phyloP scores from a whole-genome alignment of 176 grass and related monocot genomes.

The Carex parvula region DNA sequence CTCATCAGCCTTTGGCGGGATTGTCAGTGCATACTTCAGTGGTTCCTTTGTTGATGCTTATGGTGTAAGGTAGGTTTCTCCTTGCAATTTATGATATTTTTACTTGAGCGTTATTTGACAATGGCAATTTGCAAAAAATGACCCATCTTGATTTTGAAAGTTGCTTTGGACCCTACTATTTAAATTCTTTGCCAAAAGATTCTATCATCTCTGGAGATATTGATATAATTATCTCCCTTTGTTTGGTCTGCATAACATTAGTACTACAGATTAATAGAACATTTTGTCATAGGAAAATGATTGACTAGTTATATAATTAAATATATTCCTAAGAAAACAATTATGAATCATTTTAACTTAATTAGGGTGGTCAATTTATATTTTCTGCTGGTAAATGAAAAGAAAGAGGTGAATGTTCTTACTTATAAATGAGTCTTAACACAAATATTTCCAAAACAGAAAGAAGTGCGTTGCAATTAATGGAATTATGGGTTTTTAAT shows the following conservation, averaged over 20 bases:
- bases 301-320: background rate
- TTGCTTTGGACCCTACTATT: background rate
- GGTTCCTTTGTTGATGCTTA: slow-evolving; percentile 84
- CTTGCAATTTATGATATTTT: background rate
- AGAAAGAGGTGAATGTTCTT: background rate
- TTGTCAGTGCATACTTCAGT: slow-evolving; percentile 94
- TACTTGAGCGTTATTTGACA: background rate
- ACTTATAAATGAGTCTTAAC: background rate
- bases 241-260: background rate
- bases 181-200: background rate
- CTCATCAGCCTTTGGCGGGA: slow-evolving; percentile 88
- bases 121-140: background rate
- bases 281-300: background rate
- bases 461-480: background rate
- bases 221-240: background rate
- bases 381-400: background rate
- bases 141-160: background rate
- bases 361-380: background rate
- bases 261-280: background rate
- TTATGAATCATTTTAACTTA: background rate
- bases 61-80: slow-evolving; percentile 70
- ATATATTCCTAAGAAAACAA: background rate
- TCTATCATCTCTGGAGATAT: background rate
- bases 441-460: background rate
- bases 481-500: background rate